These are phyloP conservation scores for Puccinia coronata DNA, from an alignment of 1,284 basidiomycete genomes.

Conservation along the genomic window DNA sequence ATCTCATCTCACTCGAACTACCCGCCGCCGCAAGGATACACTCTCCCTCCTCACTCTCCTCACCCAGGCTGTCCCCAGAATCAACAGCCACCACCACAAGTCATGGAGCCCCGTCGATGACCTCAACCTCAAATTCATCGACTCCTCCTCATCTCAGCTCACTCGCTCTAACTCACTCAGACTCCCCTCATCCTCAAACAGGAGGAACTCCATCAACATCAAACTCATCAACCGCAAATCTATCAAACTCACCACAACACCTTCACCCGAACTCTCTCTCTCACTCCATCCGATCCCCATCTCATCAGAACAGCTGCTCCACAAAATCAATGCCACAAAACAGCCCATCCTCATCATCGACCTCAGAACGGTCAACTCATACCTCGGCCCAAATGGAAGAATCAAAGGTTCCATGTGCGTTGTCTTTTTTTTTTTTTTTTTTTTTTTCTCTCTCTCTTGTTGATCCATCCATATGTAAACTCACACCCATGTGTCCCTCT, in stretches of 20 bases:
- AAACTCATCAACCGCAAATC: not conserved
- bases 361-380: slow-evolving; percentile 25
- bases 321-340: slow-evolving; percentile 12
- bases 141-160: no score
- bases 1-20: slow-evolving; percentile 7
- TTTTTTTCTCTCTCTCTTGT: not conserved
- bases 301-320: slow-evolving; percentile 16
- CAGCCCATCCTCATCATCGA: slow-evolving; percentile 31
- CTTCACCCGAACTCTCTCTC: not conserved
- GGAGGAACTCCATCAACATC: not conserved
- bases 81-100: no score
- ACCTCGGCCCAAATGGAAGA: slow-evolving; percentile 39
- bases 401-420: slow-evolving; percentile 47
- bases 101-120: no score
- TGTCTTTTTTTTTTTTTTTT: no score
- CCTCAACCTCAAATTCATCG: no score
- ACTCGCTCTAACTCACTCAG: not conserved
- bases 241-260: no score
- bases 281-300: slow-evolving; percentile 22
- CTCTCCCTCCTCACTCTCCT: not conserved
- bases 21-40: not conserved
- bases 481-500: slow-evolving; percentile 59
- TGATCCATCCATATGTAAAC: not conserved
- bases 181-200: not conserved
- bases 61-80: no score